Conservation (phyloP, 441 rosid genomes). For the Aleurites moluccanus region DNA sequence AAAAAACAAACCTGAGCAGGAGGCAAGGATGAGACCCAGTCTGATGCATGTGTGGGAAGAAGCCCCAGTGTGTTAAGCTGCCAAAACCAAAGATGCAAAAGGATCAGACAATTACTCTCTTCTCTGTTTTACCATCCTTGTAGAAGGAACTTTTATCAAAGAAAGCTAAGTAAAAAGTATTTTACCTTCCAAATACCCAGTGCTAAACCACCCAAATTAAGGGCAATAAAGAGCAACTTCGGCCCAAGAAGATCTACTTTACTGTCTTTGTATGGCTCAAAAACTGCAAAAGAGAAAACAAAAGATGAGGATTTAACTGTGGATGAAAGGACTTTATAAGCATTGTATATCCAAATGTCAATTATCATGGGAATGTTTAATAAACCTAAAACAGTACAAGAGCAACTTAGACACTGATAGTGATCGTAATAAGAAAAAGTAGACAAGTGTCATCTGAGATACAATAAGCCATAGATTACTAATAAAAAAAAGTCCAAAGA, state of each 20-base stretch:
- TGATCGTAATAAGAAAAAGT: neutral
- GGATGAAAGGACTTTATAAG: neutral
- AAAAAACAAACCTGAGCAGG: conserved; percentile 87
- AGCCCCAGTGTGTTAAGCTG: conserved; percentile 98
- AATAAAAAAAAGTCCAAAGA: conserved; percentile 1
- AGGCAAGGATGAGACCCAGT: conserved; percentile 96
- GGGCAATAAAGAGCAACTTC: conserved; percentile 85
- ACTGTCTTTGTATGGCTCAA: conserved; percentile 95
- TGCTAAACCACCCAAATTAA: conserved; percentile 88
- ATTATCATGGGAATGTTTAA: neutral
- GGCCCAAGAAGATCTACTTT: conserved; percentile 91
- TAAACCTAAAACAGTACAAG: neutral
- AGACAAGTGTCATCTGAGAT: neutral
- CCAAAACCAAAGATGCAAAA: conserved; percentile 30
- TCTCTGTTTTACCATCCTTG: conserved; percentile 1
- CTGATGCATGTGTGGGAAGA: conserved; percentile 98
- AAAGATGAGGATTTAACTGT: conserved; percentile 6
- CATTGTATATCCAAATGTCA: neutral
- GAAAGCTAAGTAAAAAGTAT: conserved; percentile 7
- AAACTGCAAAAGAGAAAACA: conserved; percentile 50
- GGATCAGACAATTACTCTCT: neutral
- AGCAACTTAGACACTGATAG: neutral
- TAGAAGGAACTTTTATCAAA: neutral
- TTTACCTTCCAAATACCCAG: conserved; percentile 98
- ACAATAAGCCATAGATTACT: neutral